Evolutionary conservation across 805 yeast species (phyloP), one percentile per base, ranked within the genome.

Genomic region (Candida dendrica): DNA sequence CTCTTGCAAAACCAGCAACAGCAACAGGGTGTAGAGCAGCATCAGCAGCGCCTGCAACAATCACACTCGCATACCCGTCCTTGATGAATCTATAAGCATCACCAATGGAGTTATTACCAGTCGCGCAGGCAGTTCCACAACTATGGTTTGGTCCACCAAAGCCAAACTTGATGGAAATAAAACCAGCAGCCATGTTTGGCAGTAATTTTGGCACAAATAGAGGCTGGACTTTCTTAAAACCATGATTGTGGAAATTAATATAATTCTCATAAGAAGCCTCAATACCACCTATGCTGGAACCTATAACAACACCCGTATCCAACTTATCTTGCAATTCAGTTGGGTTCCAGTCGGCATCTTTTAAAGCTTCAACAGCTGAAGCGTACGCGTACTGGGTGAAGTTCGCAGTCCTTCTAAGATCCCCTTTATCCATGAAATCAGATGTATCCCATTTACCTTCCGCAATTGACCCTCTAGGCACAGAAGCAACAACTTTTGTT

Each of bases 41-140:
- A 54, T 93, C 99, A 3, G 95, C 68, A 1, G 96, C 95, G n/a
- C 98, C 98, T 8, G 95, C 93, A 9, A 93, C 71, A 79, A 90
- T 85, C 4, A 83, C 86, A 50, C 89, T 82, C 10, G 91, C 87
- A 64, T 84, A 83, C 4, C 86, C 95, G 42, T 80, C 79, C 45
- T 72, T 66, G 44, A 93, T 86, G 52, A 90, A 81, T 53, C 90
- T 76, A 50, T 71, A 75, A 0, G 96, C 97, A 58, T 93, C 99
- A 3, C 98, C 98, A 38, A 93, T 81, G 0, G 96, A 75, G 56
- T 93, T 95, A 24, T 84, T 75, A 0, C 99, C 99, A 0, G 98
- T 89, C 4, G 99, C 95, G 67, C 99, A 93, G 1, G 98, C 98
- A 0, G 98, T 89, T 2, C 95, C 76, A 0, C 80, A 93, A 0